These are phyloP conservation scores for Rhizopogon vulgaris DNA, from an alignment of 768 basidiomycete genomes.

Conservation along the genomic window DNA sequence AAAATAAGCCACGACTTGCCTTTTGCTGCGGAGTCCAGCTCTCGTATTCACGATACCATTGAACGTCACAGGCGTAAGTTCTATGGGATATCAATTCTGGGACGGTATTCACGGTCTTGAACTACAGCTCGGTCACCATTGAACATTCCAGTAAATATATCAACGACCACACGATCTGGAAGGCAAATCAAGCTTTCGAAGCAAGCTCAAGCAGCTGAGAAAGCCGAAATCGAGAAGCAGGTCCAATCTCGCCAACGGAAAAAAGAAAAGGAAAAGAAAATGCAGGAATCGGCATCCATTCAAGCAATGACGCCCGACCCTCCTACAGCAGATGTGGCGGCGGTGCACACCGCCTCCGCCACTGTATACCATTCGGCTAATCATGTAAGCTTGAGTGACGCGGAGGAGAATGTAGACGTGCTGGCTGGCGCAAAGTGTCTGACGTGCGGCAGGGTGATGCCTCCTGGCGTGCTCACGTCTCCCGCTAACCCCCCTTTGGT, in stretches of 20 bases:
- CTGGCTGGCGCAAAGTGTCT: constrained; percentile 1
- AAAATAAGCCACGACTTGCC: constrained; percentile 26
- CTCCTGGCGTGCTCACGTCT: background rate
- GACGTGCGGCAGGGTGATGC: constrained; percentile 1
- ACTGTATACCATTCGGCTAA: constrained; percentile 6
- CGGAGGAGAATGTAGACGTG: background rate
- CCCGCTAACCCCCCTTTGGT: background rate
- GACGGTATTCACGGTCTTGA: constrained; percentile 2
- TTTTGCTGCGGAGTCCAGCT: constrained; percentile 20
- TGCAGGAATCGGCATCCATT: background rate
- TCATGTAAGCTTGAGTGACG: background rate
- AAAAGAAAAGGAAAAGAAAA: constrained; percentile 5
- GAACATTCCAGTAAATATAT: constrained; percentile 3
- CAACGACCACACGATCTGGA: constrained; percentile 17
- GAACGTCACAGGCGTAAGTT: constrained; percentile 11
- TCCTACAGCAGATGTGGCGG: background rate
- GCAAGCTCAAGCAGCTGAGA: constrained; percentile 11
- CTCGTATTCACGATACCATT: constrained; percentile 14
- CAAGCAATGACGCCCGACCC: background rate
- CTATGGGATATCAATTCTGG: background rate
- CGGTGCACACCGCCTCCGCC: background rate
- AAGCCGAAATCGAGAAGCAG: background rate
- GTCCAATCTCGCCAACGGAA: background rate
- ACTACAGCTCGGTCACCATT: constrained; percentile 8
- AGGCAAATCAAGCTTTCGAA: constrained; percentile 16